Percentiles rank a stretch among this genome's conserved stretches.
These are phyloP conservation scores for Plantago ovata DNA, from an alignment of 257 asterid genomes.

Conservation along the genomic window DNA sequence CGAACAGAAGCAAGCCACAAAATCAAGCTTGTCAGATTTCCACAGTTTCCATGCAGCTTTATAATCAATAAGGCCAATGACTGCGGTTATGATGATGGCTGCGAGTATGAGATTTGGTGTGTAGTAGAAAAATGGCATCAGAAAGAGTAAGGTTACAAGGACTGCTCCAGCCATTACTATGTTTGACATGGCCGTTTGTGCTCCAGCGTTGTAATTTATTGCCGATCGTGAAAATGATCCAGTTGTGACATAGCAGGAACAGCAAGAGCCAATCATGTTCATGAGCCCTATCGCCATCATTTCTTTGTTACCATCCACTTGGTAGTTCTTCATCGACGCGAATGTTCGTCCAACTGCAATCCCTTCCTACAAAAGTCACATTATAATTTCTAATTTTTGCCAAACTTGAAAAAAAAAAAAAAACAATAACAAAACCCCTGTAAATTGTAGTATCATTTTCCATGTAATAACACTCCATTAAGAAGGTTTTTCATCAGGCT, in stretches of 20 bases:
- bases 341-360: conserved; percentile 96
- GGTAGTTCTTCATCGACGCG: conserved; percentile 78
- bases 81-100: conserved; percentile 90
- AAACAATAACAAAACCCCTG: too few relatives aligned
- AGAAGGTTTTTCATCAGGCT: too few relatives aligned
- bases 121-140: conserved; percentile 86
- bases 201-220: conserved; percentile 90
- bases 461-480: too few relatives aligned
- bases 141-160: conserved; percentile 71
- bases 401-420: too few relatives aligned
- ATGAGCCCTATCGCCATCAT: conserved; percentile 97
- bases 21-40: conserved; percentile 95
- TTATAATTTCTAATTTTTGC: too few relatives aligned
- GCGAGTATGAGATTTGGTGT: conserved; percentile 83
- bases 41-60: conserved; percentile 63
- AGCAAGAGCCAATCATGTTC: conserved; percentile 98
- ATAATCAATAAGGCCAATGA: conserved; percentile 82
- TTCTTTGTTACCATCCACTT: conserved; percentile 96
- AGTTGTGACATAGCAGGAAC: conserved; percentile 93
- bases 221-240: conserved; percentile 98
- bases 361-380: conserved; percentile 68
- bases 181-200: conserved; percentile 75
- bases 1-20: conserved; percentile 77
- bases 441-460: too few relatives aligned
- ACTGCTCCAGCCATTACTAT: conserved; percentile 80